These are phyloP conservation scores for Xylaria telfairii DNA, from an alignment of 495 filamentous ascomycete species.

Conservation along the genomic window DNA sequence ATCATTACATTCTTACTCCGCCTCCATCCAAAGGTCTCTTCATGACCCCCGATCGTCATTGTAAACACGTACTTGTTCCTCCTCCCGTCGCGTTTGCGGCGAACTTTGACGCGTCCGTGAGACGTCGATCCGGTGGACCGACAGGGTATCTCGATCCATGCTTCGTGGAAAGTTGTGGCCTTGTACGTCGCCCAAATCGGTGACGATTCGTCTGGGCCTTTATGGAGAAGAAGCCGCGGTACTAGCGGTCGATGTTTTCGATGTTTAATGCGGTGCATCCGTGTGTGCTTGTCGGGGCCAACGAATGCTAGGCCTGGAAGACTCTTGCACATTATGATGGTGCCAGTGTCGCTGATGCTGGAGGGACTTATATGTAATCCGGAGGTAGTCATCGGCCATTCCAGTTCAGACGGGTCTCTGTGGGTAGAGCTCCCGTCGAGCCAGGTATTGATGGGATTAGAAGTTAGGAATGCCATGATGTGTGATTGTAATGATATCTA, in stretches of 20 bases:
- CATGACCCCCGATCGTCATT: constrained; percentile 3
- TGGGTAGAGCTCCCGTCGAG: not conserved
- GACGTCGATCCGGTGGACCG: constrained; percentile 9
- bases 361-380: not conserved
- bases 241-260: constrained; percentile 11
- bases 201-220: constrained; percentile 1
- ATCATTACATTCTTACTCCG: constrained; percentile 13
- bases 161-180: constrained; percentile 4
- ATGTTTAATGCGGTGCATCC: constrained; percentile 13
- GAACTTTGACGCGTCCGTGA: constrained; percentile 17
- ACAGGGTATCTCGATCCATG: constrained; percentile 16
- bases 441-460: not conserved
- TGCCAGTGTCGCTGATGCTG: not conserved
- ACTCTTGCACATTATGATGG: constrained; percentile 11
- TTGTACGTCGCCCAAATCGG: constrained; percentile 23
- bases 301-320: constrained; percentile 13
- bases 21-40: constrained; percentile 23
- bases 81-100: constrained; percentile 5
- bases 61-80: constrained; percentile 26
- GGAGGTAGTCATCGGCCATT: constrained; percentile 13
- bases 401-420: not conserved
- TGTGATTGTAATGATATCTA: not conserved
- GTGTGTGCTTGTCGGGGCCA: constrained; percentile 11
- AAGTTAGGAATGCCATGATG: not conserved
- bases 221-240: constrained; percentile 7